These are phyloP conservation scores for Microsporum canis DNA, from an alignment of 2,329 filamentous ascomycete species.

Conservation along the genomic window DNA sequence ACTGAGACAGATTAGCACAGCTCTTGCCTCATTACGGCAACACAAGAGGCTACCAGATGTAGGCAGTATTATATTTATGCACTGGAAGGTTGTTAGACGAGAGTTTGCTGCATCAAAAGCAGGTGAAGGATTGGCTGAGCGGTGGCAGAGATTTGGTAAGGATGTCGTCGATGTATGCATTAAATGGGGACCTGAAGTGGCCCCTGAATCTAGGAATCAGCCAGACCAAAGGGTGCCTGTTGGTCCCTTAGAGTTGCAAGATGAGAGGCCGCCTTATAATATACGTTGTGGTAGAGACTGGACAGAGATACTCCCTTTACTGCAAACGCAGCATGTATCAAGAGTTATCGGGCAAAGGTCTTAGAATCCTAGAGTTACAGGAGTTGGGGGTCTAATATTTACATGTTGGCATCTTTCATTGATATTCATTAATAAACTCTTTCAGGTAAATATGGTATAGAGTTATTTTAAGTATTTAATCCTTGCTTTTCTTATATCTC, in stretches of 20 bases:
- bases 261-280: background rate
- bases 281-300: slow-evolving; percentile 22
- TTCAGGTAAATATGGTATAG: too few relatives aligned
- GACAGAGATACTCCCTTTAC: slow-evolving; percentile 15
- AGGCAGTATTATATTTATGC: slow-evolving; percentile 27
- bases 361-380: background rate
- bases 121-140: slow-evolving; percentile 7
- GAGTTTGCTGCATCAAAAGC: background rate
- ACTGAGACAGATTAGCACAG: slow-evolving; percentile 18
- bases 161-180: slow-evolving; percentile 27
- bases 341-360: background rate
- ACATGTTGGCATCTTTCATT: too few relatives aligned
- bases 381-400: background rate
- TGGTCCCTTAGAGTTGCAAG: background rate
- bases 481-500: too few relatives aligned
- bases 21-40: slow-evolving; percentile 15
- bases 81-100: slow-evolving; percentile 13
- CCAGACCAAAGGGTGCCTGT: background rate
- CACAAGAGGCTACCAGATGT: slow-evolving; percentile 9
- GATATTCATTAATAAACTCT: too few relatives aligned
- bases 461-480: too few relatives aligned
- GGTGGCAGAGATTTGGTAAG: slow-evolving; percentile 22
- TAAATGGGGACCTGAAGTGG: slow-evolving; percentile 17
- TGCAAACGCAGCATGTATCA: background rate
- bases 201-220: background rate